phyloP scores from a whole-genome alignment of 2,329 filamentous ascomycete genomes.

The Aspergillus udagawae region DNA sequence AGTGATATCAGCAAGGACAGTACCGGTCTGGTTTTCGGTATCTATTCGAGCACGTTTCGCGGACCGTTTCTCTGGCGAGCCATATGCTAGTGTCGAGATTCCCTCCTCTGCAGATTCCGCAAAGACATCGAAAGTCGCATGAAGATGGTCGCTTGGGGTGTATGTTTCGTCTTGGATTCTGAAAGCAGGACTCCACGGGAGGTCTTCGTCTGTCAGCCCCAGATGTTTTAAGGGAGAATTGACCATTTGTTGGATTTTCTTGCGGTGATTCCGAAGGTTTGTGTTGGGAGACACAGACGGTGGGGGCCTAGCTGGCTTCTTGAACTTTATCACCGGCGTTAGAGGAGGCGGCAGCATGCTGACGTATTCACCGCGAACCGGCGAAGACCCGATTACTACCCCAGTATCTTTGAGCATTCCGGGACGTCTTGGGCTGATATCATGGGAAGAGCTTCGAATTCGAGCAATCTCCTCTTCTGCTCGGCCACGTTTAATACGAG shows the following conservation, averaged over 20 bases:
- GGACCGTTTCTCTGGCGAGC: conserved; percentile 55
- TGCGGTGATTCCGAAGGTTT: conserved; percentile 81
- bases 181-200: conserved; percentile 48
- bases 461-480: conserved; percentile 95
- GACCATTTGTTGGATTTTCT: conserved; percentile 74
- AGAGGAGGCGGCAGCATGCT: conserved; percentile 68
- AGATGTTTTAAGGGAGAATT: conserved; percentile 64
- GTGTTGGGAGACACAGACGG: conserved; percentile 89
- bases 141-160: conserved; percentile 39
- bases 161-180: conserved; percentile 48
- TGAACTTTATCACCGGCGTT: conserved; percentile 80
- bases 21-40: conserved; percentile 46
- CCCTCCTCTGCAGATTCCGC: conserved; percentile 38
- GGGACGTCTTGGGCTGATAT: conserved; percentile 65
- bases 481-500: conserved; percentile 77
- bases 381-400: conserved; percentile 59
- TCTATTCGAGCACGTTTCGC: conserved; percentile 49
- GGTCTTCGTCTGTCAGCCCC: conserved; percentile 38
- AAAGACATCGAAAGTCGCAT: conserved; percentile 55
- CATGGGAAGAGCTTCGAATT: conserved; percentile 85
- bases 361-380: conserved; percentile 55
- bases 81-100: conserved; percentile 37
- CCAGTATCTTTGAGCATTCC: conserved; percentile 39
- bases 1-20: conserved; percentile 47
- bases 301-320: conserved; percentile 59